Conservation (phyloP, 306 rosid genomes). For the Vigna mungo region DNA sequence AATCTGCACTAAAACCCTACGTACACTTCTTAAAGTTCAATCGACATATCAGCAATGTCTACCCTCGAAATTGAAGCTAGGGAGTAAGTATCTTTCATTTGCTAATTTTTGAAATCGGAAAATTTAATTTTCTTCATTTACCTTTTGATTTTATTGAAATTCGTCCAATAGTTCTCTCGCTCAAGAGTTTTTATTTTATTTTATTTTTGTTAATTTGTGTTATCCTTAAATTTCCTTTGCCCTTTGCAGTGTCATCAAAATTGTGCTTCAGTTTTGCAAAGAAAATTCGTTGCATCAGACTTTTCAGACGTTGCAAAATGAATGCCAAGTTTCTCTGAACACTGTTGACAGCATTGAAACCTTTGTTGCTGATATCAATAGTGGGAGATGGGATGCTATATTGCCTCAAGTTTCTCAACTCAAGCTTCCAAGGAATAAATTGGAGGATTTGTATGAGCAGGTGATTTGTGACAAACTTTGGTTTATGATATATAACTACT, state of each 20-base stretch:
- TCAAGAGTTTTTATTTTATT: too few species aligned
- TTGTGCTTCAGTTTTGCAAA: conserved; percentile 98
- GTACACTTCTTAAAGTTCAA: background rate
- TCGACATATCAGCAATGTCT: conserved; percentile 58
- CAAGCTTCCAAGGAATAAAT: conserved; percentile 90
- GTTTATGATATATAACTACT: background rate
- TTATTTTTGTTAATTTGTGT: background rate
- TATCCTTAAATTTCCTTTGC: background rate
- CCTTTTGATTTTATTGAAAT: background rate
- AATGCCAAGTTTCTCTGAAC: conserved; percentile 96
- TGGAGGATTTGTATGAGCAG: conserved; percentile 99
- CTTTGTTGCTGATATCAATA: conserved; percentile 86
- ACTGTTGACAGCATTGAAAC: conserved; percentile 98
- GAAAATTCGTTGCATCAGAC: conserved; percentile 93
- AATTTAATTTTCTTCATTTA: background rate
- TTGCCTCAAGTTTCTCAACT: conserved; percentile 97
- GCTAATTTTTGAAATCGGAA: background rate
- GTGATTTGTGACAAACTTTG: conserved; percentile 47
- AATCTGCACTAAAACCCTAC: conserved; percentile 11
- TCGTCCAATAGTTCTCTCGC: background rate
- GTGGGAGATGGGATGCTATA: conserved; percentile 97
- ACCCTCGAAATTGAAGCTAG: conserved; percentile 98
- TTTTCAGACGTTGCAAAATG: conserved; percentile 89
- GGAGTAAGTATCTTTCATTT: conserved; percentile 62
- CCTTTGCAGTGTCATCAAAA: conserved; percentile 84